Conservation (phyloP, 805 yeast species). For the Spathaspora hagerdaliae region DNA sequence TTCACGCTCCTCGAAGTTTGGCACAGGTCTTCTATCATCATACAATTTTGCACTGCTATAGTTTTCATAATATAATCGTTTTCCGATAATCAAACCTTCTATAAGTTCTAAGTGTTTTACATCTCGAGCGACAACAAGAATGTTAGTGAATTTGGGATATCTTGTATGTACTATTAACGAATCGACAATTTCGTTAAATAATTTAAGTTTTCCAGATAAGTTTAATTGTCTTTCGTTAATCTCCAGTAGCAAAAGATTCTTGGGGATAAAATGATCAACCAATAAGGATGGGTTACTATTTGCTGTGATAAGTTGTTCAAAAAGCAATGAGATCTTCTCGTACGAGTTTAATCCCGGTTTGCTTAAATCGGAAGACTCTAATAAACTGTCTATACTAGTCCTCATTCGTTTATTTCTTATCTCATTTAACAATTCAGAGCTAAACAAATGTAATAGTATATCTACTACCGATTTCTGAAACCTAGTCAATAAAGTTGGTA, state of each 20-base stretch:
- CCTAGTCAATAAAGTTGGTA: slow-evolving; percentile 31
- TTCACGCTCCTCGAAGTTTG: slow-evolving; percentile 11
- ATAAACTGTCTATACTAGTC: slow-evolving; percentile 35
- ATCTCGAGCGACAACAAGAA: slow-evolving; percentile 52
- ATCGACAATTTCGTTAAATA: slow-evolving; percentile 49
- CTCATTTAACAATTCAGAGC: slow-evolving; percentile 21
- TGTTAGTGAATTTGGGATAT: slow-evolving; percentile 11
- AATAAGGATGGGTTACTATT: slow-evolving; percentile 66
- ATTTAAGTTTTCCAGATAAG: slow-evolving; percentile 57
- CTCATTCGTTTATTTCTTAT: slow-evolving; percentile 18
- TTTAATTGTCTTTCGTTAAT: slow-evolving; percentile 50
- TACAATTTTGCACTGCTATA: slow-evolving; percentile 61
- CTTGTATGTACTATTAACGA: slow-evolving; percentile 17
- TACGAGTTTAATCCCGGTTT: slow-evolving; percentile 6
- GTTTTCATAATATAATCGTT: slow-evolving; percentile 59
- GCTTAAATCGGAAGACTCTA: slow-evolving; percentile 17
- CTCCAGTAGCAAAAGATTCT: slow-evolving; percentile 62
- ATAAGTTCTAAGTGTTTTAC: slow-evolving; percentile 72
- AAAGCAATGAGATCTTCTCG: slow-evolving; percentile 39
- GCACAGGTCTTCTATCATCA: slow-evolving; percentile 26
- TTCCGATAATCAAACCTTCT: slow-evolving; percentile 77
- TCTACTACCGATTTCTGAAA: slow-evolving; percentile 34
- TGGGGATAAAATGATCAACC: slow-evolving; percentile 76
- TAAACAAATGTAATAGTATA: slow-evolving; percentile 26
- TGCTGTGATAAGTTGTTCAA: slow-evolving; percentile 45